phyloP scores from a whole-genome alignment of 805 yeast genomes.

The Priceomyces fermenticarens region DNA sequence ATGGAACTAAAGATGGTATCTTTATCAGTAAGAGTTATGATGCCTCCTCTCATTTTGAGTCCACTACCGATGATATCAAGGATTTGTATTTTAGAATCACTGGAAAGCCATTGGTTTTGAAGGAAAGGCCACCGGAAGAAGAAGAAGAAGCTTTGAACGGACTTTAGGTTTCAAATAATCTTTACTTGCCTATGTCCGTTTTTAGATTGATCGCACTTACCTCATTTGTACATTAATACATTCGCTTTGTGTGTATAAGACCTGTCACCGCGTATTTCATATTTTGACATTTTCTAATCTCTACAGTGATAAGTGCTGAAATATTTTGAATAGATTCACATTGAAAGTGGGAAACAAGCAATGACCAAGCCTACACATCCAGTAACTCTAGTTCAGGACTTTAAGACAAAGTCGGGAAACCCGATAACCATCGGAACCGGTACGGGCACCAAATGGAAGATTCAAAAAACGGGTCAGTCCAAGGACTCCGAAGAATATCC shows the following conservation, averaged over 20 bases:
- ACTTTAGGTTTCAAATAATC: constrained; percentile 10
- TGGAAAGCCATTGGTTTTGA: constrained; percentile 86
- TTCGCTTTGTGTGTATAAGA: not conserved
- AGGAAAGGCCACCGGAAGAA: constrained; percentile 67
- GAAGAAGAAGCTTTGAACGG: constrained; percentile 47
- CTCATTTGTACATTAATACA: not conserved
- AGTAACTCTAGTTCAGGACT: constrained; percentile 8
- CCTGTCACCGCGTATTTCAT: not conserved
- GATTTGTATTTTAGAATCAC: constrained; percentile 89
- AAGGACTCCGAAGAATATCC: constrained; percentile 13
- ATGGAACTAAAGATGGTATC: constrained; percentile 76
- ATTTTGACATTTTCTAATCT: not conserved
- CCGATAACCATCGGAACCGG: constrained; percentile 46
- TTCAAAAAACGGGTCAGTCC: constrained; percentile 19
- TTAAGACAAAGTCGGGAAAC: constrained; percentile 33
- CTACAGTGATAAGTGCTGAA: no score
- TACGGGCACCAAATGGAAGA: constrained; percentile 42
- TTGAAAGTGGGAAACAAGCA: no score
- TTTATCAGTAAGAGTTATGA: constrained; percentile 89
- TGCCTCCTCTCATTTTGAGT: constrained; percentile 91
- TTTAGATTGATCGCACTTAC: not conserved
- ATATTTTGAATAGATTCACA: no score
- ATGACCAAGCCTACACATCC: no score
- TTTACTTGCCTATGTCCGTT: not conserved
- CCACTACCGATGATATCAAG: constrained; percentile 94